Percentiles rank a stretch among this genome's conserved stretches.
Evolutionary conservation across 352 stramenopile genomes (phyloP).

Genomic region (Phytopythium helicoides): DNA sequence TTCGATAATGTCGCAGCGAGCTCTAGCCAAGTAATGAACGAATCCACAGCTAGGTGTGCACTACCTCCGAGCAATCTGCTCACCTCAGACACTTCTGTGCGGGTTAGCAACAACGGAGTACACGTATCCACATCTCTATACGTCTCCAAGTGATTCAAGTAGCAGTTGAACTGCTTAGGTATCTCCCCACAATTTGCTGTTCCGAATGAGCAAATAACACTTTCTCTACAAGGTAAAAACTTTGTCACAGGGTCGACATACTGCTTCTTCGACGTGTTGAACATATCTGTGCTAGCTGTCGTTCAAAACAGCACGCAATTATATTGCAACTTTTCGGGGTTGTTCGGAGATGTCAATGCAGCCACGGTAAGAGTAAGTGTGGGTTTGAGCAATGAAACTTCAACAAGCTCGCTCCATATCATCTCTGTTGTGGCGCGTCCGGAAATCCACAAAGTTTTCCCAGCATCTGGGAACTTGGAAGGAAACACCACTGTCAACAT

Average conservation of each 20-base stretch:
- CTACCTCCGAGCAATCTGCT: neutral
- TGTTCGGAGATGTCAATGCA: slow-evolving; percentile 2
- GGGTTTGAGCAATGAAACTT: slow-evolving; percentile 9
- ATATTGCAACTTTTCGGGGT: slow-evolving; percentile 15
- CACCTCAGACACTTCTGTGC: neutral
- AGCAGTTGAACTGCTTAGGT: slow-evolving; percentile 11
- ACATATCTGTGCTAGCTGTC: slow-evolving; percentile 7
- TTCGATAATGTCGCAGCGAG: slow-evolving; percentile 1
- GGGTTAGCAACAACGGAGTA: slow-evolving; percentile 1
- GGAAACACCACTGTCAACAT: slow-evolving; percentile 18
- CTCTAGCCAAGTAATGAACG: slow-evolving; percentile 5
- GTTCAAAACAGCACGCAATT: slow-evolving; percentile 14
- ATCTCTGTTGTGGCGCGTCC: slow-evolving; percentile 15
- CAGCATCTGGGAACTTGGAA: slow-evolving; percentile 13
- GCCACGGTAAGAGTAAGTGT: slow-evolving; percentile 12
- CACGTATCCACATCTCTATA: slow-evolving; percentile 3
- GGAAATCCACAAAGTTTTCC: slow-evolving; percentile 16
- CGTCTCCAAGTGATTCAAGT: slow-evolving; percentile 1
- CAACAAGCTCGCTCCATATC: slow-evolving; percentile 4
- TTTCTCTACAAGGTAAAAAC: slow-evolving; percentile 28
- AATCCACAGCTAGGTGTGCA: slow-evolving; percentile 4
- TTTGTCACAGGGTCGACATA: slow-evolving; percentile 21
- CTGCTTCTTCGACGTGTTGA: slow-evolving; percentile 19
- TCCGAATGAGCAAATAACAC: slow-evolving; percentile 10
- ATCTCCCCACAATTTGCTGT: slow-evolving; percentile 22